A percentile compares a stretch with the other conserved stretches of the same genome.
Evolutionary conservation across 2,329 filamentous ascomycete species (phyloP).

Genomic region (Pezicula carpinea): DNA sequence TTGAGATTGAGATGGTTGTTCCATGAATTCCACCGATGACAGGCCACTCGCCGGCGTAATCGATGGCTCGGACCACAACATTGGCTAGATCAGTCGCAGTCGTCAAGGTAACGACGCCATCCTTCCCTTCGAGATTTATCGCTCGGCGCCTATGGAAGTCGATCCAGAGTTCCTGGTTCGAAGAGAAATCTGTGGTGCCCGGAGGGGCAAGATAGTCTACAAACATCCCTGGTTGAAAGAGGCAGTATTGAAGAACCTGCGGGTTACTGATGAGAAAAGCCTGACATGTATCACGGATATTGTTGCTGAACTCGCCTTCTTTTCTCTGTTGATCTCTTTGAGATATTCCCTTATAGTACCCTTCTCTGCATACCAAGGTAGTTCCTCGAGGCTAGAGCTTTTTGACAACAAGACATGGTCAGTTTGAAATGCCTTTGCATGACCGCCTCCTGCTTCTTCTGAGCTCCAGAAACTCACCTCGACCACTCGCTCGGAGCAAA

Average conservation of each 20-base stretch:
- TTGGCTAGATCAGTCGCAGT: constrained; percentile 38
- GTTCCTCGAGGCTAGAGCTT: constrained; percentile 29
- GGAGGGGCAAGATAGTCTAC: constrained; percentile 44
- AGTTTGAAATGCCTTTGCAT: background rate
- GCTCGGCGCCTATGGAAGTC: constrained; percentile 33
- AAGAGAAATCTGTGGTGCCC: constrained; percentile 31
- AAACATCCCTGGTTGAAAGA: constrained; percentile 46
- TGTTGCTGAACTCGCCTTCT: constrained; percentile 1
- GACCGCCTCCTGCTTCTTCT: background rate
- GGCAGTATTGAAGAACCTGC: constrained; percentile 38
- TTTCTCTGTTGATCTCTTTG: constrained; percentile 38
- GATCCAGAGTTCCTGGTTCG: constrained; percentile 23
- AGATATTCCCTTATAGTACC: constrained; percentile 43
- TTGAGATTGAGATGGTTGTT: constrained; percentile 18
- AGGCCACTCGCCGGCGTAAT: constrained; percentile 29
- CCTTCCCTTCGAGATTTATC: constrained; percentile 36
- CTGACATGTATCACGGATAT: background rate
- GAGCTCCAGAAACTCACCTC: constrained; percentile 26
- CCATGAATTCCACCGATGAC: constrained; percentile 27
- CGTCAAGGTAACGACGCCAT: constrained; percentile 39
- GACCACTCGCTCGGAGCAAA: constrained; percentile 30
- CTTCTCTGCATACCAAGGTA: constrained; percentile 49
- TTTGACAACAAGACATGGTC: constrained; percentile 1
- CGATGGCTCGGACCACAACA: constrained; percentile 28
- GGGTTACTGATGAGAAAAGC: background rate